Evolutionary conservation across 768 basidiomycete genomes (phyloP).

Genomic region (Boletus reticuloceps): DNA sequence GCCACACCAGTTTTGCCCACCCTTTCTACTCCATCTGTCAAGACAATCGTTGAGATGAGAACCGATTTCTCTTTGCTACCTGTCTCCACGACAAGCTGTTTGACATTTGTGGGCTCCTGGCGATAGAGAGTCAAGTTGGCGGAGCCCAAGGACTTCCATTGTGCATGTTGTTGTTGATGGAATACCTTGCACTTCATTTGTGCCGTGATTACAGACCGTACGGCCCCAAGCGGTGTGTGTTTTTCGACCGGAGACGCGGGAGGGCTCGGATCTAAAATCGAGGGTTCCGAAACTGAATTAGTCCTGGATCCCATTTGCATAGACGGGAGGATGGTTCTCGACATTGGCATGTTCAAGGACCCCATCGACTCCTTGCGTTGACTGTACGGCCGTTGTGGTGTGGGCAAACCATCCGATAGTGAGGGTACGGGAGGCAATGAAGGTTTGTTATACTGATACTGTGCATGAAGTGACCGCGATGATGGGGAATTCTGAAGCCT

Average conservation of each 20-base stretch:
- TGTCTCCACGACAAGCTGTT: constrained; percentile 93
- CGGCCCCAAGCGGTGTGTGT: constrained; percentile 56
- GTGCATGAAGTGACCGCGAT: constrained; percentile 55
- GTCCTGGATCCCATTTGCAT: constrained; percentile 52
- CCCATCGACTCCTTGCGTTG: constrained; percentile 20
- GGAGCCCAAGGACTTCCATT: constrained; percentile 94
- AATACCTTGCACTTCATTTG: constrained; percentile 99
- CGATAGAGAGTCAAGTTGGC: constrained; percentile 86
- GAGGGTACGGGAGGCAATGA: constrained; percentile 38
- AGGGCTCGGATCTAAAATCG: constrained; percentile 73
- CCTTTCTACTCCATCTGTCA: constrained; percentile 94
- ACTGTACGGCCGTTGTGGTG: constrained; percentile 25
- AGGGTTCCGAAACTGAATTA: constrained; percentile 49
- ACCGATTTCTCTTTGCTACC: constrained; percentile 73
- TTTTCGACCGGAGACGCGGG: constrained; percentile 77
- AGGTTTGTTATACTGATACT: constrained; percentile 42
- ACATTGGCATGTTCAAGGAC: constrained; percentile 36
- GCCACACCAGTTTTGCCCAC: constrained; percentile 99
- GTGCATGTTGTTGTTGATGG: constrained; percentile 91
- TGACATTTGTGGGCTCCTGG: constrained; percentile 82
- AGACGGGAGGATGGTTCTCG: constrained; percentile 61
- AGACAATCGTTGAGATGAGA: constrained; percentile 92
- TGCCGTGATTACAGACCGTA: constrained; percentile 74
- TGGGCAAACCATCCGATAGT: constrained; percentile 33
- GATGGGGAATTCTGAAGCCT: constrained; percentile 54